Percentiles rank a stretch among this genome's conserved stretches.
Conservation (phyloP, 768 basidiomycete species). For the Kwoniella dendrophila region DNA sequence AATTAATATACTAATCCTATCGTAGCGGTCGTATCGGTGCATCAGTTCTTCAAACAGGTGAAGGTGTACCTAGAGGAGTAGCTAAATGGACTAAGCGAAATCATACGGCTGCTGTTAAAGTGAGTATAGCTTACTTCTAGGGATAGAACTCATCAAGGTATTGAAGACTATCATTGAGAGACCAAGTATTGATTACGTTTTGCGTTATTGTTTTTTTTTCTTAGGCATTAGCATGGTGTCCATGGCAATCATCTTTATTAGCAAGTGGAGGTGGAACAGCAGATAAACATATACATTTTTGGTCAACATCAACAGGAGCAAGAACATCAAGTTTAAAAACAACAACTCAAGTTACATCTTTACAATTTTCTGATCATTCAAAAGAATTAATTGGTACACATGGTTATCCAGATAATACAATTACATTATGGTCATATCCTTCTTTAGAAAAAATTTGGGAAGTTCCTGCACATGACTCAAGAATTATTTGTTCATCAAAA, state of each 20-base stretch:
- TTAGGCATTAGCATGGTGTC: constrained; percentile 96
- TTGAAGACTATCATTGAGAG: not conserved
- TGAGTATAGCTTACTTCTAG: constrained; percentile 22
- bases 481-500: constrained; percentile 81
- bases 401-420: constrained; percentile 71
- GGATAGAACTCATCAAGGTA: no score
- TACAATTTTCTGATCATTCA: constrained; percentile 81
- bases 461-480: constrained; percentile 90
- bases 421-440: constrained; percentile 67
- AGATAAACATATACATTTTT: constrained; percentile 65
- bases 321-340: constrained; percentile 84
- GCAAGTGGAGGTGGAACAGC: constrained; percentile 94
- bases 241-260: constrained; percentile 88
- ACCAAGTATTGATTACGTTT: constrained; percentile 8
- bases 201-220: not conserved
- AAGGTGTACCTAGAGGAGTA: constrained; percentile 50
- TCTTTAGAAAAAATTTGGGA: constrained; percentile 76
- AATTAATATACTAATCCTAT: constrained; percentile 18
- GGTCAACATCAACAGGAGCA: constrained; percentile 69
- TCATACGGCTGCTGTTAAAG: constrained; percentile 77
- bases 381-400: constrained; percentile 93
- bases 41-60: constrained; percentile 47
- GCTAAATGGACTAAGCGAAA: constrained; percentile 89
- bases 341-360: constrained; percentile 85
- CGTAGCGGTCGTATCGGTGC: constrained; percentile 52